phyloP scores from a whole-genome alignment of 805 yeast genomes.

The Kazachstania martiniae region DNA sequence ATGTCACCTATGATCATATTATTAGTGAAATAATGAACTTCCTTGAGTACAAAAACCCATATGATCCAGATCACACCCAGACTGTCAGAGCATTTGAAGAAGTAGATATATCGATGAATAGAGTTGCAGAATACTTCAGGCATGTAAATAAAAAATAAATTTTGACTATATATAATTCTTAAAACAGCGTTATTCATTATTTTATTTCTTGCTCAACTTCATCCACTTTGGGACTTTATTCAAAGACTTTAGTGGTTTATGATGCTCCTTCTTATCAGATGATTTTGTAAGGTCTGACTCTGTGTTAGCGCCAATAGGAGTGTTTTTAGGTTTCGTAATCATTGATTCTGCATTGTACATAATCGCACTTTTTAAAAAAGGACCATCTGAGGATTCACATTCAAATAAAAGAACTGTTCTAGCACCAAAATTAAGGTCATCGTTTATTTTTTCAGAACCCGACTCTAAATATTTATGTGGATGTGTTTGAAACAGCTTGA shows the following conservation, averaged over 20 bases:
- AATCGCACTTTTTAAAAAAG: slow-evolving; percentile 22
- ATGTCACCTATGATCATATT: slow-evolving; percentile 2
- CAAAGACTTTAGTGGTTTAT: slow-evolving; percentile 4
- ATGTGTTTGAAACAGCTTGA: slow-evolving; percentile 36
- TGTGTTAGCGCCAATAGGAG: not conserved
- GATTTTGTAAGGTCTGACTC: not conserved
- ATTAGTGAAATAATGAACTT: slow-evolving; percentile 9
- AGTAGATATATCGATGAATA: slow-evolving; percentile 5
- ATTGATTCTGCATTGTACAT: slow-evolving; percentile 23
- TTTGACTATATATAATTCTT: not conserved
- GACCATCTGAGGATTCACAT: slow-evolving; percentile 9
- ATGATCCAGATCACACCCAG: slow-evolving; percentile 7
- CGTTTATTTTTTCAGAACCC: slow-evolving; percentile 25
- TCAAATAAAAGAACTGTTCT: slow-evolving; percentile 36
- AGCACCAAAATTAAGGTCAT: slow-evolving; percentile 34
- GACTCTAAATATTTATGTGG: slow-evolving; percentile 32
- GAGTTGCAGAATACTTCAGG: not conserved
- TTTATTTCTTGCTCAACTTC: slow-evolving; percentile 29
- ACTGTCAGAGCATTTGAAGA: slow-evolving; percentile 9
- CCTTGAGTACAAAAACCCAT: slow-evolving; percentile 7
- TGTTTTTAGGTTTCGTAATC: not conserved
- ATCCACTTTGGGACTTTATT: slow-evolving; percentile 33
- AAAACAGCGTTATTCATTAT: not conserved
- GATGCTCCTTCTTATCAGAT: slow-evolving; percentile 4
- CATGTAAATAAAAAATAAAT: slow-evolving; percentile 5